Evolutionary conservation across 768 basidiomycete species (phyloP).

Genomic region (Leccinum obscurum): DNA sequence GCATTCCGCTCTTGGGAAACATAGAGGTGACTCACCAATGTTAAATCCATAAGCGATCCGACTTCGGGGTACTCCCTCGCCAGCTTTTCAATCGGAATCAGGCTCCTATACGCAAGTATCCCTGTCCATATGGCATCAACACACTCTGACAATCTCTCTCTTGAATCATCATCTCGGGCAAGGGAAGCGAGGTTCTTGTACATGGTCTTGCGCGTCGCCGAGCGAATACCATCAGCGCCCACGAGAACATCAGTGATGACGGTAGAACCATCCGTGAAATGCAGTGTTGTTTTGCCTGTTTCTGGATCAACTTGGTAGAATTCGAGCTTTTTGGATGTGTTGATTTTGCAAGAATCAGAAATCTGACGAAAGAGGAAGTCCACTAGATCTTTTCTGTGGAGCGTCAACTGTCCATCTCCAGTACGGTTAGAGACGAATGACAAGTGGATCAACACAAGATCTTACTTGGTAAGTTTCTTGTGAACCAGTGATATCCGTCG

Average conservation of each 20-base stretch:
- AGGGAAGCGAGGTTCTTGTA: slow-evolving; percentile 18
- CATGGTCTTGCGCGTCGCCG: slow-evolving; percentile 32
- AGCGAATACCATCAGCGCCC: slow-evolving; percentile 45
- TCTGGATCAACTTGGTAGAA: slow-evolving; percentile 27
- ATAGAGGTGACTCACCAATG: slow-evolving; percentile 9
- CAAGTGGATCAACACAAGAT: neutral
- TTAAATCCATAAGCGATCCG: slow-evolving; percentile 25
- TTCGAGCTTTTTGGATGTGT: slow-evolving; percentile 38
- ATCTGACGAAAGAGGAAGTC: slow-evolving; percentile 33
- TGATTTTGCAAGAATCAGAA: slow-evolving; percentile 27
- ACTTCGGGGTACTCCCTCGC: slow-evolving; percentile 35
- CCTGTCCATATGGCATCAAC: slow-evolving; percentile 42
- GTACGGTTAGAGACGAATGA: neutral
- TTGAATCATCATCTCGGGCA: slow-evolving; percentile 3
- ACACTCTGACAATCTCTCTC: slow-evolving; percentile 17
- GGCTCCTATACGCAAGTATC: slow-evolving; percentile 38
- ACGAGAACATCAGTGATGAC: slow-evolving; percentile 42
- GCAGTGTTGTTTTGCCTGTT: slow-evolving; percentile 28
- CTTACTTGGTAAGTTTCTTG: slow-evolving; percentile 28
- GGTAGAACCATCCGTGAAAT: slow-evolving; percentile 38
- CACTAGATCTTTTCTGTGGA: slow-evolving; percentile 42
- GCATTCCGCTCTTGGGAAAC: neutral
- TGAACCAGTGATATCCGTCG: slow-evolving; percentile 32
- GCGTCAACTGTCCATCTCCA: slow-evolving; percentile 29
- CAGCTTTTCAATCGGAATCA: slow-evolving; percentile 35